Percentiles rank a stretch among this genome's conserved stretches.
These are phyloP conservation scores for Cystofilobasidium ferigula DNA, from an alignment of 768 basidiomycete genomes.

Conservation along the genomic window DNA sequence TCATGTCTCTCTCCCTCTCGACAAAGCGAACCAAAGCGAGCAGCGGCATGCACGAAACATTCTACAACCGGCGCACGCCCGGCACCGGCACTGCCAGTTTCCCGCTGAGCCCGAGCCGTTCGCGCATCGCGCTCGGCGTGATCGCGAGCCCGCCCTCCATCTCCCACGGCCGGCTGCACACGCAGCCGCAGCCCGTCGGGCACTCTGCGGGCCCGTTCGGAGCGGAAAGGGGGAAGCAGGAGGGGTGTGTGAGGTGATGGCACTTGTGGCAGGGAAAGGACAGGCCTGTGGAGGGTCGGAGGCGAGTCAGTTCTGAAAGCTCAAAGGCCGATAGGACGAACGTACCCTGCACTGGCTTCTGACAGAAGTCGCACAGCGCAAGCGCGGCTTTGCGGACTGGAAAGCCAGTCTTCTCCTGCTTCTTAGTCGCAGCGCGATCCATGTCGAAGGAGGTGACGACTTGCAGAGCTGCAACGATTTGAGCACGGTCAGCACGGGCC, in stretches of 20 bases:
- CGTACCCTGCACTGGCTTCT: neutral
- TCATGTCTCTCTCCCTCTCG: no score
- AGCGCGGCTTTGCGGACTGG: neutral
- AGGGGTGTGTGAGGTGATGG: neutral
- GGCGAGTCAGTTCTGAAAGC: neutral
- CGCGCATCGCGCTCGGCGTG: neutral
- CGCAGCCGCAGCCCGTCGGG: conserved; percentile 15
- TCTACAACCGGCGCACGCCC: no score
- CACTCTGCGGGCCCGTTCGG: neutral
- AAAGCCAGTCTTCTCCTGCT: conserved; percentile 5
- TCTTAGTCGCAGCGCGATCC: neutral
- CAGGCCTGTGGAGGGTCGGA: neutral
- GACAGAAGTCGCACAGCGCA: neutral
- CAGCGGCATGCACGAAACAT: no score
- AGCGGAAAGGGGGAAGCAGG: neutral
- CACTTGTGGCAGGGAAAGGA: neutral
- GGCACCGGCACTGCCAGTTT: neutral
- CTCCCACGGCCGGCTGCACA: neutral
- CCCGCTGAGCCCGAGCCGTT: neutral
- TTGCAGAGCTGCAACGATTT: neutral
- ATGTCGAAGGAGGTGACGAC: neutral
- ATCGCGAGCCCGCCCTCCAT: neutral
- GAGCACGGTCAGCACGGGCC: neutral
- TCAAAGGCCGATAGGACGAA: no score
- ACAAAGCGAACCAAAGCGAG: no score